These are phyloP conservation scores for Lentinula detonsa DNA, from an alignment of 768 basidiomycete species.

Conservation along the genomic window DNA sequence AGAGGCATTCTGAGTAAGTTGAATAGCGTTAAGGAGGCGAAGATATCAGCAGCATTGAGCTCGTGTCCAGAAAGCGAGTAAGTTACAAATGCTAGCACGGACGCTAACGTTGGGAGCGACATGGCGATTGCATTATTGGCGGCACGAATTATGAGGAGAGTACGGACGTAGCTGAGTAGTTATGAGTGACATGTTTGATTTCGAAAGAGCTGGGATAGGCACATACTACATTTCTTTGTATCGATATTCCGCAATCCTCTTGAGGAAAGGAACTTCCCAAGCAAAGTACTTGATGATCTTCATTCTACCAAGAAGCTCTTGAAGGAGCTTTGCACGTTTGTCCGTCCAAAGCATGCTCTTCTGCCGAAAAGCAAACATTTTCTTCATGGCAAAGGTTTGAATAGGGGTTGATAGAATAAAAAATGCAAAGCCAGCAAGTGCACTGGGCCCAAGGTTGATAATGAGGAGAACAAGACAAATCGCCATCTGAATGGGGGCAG, in stretches of 20 bases:
- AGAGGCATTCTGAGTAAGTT: slow-evolving; percentile 77
- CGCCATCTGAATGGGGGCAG: slow-evolving; percentile 68
- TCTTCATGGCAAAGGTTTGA: slow-evolving; percentile 70
- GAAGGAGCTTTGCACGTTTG: slow-evolving; percentile 81
- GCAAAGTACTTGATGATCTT: slow-evolving; percentile 91
- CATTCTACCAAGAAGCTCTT: slow-evolving; percentile 87
- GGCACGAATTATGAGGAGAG: slow-evolving; percentile 58
- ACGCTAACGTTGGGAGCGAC: slow-evolving; percentile 72
- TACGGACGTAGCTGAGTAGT: slow-evolving; percentile 49
- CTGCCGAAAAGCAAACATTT: slow-evolving; percentile 58
- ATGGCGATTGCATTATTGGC: slow-evolving; percentile 64
- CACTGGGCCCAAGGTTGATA: slow-evolving; percentile 63
- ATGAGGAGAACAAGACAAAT: slow-evolving; percentile 75
- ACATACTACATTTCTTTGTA: slow-evolving; percentile 62
- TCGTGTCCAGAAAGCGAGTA: slow-evolving; percentile 70
- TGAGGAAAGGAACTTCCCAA: slow-evolving; percentile 80
- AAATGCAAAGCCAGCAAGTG: slow-evolving; percentile 46
- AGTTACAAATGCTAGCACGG: slow-evolving; percentile 70
- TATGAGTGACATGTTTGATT: slow-evolving; percentile 4
- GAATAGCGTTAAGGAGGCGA: slow-evolving; percentile 83
- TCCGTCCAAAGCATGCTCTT: slow-evolving; percentile 89
- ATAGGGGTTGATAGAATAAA: slow-evolving; percentile 69
- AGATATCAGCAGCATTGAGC: slow-evolving; percentile 67
- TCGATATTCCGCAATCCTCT: slow-evolving; percentile 65
- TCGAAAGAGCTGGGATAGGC: slow-evolving; percentile 14